These are phyloP conservation scores for Backusella psychrophila DNA, from an alignment of 192 early-diverging fungal species.

Conservation along the genomic window DNA sequence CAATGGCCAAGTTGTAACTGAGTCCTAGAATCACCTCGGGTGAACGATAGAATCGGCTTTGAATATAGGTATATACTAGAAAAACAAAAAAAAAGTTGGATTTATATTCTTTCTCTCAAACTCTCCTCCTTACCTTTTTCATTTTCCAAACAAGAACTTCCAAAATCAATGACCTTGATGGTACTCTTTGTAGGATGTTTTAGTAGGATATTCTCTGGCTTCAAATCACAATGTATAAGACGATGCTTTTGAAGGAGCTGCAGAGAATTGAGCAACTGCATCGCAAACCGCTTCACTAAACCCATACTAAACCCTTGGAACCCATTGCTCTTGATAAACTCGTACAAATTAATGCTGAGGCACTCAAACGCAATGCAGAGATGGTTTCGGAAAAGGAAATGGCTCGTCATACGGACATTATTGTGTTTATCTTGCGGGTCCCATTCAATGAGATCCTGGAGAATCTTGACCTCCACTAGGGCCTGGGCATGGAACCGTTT, in stretches of 20 bases:
- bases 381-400: slow-evolving; percentile 92
- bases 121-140: slow-evolving; percentile 49
- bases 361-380: slow-evolving; percentile 93
- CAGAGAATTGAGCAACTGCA: slow-evolving; percentile 83
- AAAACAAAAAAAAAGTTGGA: background rate
- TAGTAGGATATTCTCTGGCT: slow-evolving; percentile 90
- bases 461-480: slow-evolving; percentile 87
- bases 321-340: slow-evolving; percentile 89
- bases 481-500: slow-evolving; percentile 93
- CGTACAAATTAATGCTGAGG: slow-evolving; percentile 90
- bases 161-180: slow-evolving; percentile 98
- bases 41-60: slow-evolving; percentile 91
- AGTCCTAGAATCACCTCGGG: slow-evolving; percentile 93
- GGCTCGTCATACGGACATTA: slow-evolving; percentile 81
- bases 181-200: slow-evolving; percentile 60
- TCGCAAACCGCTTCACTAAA: slow-evolving; percentile 65
- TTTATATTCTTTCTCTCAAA: no score
- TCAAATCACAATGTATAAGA: slow-evolving; percentile 94
- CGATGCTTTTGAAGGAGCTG: slow-evolving; percentile 63
- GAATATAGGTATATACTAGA: slow-evolving; percentile 91
- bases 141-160: slow-evolving; percentile 85
- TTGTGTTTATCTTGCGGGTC: slow-evolving; percentile 74
- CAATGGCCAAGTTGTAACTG: slow-evolving; percentile 85
- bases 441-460: slow-evolving; percentile 76
- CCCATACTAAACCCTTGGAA: slow-evolving; percentile 85